Base-by-base conservation (phyloP, 805 yeast species). In the Wickerhamiella kurtzmanii region DNA sequence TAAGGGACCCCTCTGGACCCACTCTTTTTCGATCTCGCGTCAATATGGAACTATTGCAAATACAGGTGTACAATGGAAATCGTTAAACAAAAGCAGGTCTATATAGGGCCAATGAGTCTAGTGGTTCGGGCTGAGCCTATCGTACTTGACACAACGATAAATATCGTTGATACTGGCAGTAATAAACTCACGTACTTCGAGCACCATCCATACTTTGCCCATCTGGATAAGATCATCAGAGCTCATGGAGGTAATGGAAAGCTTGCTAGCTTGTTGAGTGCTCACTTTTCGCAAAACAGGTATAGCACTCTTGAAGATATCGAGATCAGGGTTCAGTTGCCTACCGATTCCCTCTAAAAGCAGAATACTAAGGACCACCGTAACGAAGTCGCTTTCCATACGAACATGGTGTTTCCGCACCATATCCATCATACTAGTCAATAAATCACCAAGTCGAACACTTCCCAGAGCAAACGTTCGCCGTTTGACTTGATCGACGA, bases 351-450 rank as follows among this genome's bases (percentile, higher is more conserved):
- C 99, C 64, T 92, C 98, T 48, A 92, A 67, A 47, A 92, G 69
- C 46, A 92, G 66, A 20, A 92, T 87, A 1, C 97, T 95, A 28
- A 92, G 86, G n/a, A 92, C 82, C 20, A 92, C 95, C 25, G 95
- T 86, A 39, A 92, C 79, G 60, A 92, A 92, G 63, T 92, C 98
- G 4, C 95, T 94, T 60, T 92, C 99, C 95, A 92, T 83, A 59
- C 96, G 73, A 19, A 92, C 98, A 63, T 92, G 99, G 63, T 92
- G 98, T 9, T 71, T 68, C 51, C 97, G 70, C 17, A 92, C 97
- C 96, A 92, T 87, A 2, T 79, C 70, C 49, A 92, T 71, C 72
- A 89, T 88, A 58, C 79, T 82, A 55, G 86, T 92, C 48, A 92
- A 69, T 48, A 92, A 68, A 57, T 88, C 96, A 3, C 97, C 96